Base-by-base conservation (phyloP, 257 asterid genomes). In the Nemophila menziesii region DNA sequence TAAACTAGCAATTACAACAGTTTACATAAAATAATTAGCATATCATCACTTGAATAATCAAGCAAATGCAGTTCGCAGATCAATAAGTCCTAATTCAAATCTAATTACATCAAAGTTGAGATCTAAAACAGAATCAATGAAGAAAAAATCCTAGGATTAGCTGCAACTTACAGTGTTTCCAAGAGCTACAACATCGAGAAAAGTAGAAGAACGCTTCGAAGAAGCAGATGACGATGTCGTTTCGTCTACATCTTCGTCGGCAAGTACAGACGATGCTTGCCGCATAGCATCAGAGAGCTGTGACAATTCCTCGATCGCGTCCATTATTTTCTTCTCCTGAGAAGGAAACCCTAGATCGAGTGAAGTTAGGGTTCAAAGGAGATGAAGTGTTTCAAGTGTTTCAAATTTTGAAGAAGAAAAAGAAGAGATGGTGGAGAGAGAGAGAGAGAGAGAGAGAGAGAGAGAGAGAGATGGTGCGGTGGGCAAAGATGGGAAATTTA, bases 201-300 rank as follows among this genome's bases (percentile, higher is more conserved):
- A 89, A 58, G 94, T 69, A 51, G 95, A 75, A 1, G 80, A 34
- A 20, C 98, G 92, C 66, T 46, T 83, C 41, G 97, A 69, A 16
- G 86, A 60, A n/a, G n/a, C n/a, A 24, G 75, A 66, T 16, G 82
- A 61, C 8, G 84, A 33, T 20, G 87, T 14, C 58, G 78, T 63
- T 59, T 78, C 98, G 23, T 90, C 98, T 39, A 81, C 67, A 67
- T 85, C 96, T 46, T 90, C 98, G 54, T 85, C 98, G 23, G 96
- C 93, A 20, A 90, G 89, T 67, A 90, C 63, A 55, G 89, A 64
- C 33, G 96, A 38, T 19, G 96, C 96, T 70, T 81, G 98, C 72
- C 83, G 73, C 94, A 90, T 90, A 61, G 98, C 67, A 62, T 90
- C 90, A 33, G 98, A 74, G 36, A 90, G 96, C 74, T 81, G 77